Base-by-base conservation (phyloP, 176 grass and related monocot species). In the Coix lacrymajobi region DNA sequence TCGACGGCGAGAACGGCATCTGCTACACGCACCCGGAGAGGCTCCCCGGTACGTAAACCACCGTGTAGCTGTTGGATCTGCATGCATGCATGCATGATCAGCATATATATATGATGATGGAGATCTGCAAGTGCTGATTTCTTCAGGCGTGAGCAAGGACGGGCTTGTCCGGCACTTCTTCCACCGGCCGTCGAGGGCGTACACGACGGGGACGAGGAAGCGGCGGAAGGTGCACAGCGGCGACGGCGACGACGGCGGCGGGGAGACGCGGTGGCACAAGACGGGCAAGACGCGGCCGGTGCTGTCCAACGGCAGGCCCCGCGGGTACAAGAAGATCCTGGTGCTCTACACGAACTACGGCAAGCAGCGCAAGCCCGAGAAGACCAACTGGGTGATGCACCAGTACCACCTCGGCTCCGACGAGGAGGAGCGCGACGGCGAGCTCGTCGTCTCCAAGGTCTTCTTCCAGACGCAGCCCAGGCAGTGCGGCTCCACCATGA, bases 381-480 rank as follows among this genome's bases (percentile, higher is more conserved):
- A 97, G 77, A 97, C 94, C 24, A 94, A 92, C 74, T 94, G 94
- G 94, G 92, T 97, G 17, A 97, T 97, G 94, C 94, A 97, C 82
- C 92, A 97, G 81, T 94, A 97, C 64, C 94, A 97, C 85, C 85
- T 97, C 15, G 92, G 94, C 31, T 86, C 83, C 25, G 92, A 92
- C 69, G 90, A 97, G 77, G 92, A 97, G 71, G 94, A 97, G 83
- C 86, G 89, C 83, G 94, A 94, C 72, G 94, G 94, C 10, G 94
- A 97, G 87, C 89, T 97, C 44, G 91, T 97, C 43, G 91, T 97
- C 31, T 97, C 94, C 63, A 97, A 97, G 82, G 87, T 97, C 26
- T 97, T 97, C 84, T 97, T 92, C 87, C 94, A 97, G 81, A 97
- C 91, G 52, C 94, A 97, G 81, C 94, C 94, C 24, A 84, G 94